Evolutionary conservation across 805 yeast genomes (phyloP).

Genomic region (Saturnispora besseyi): DNA sequence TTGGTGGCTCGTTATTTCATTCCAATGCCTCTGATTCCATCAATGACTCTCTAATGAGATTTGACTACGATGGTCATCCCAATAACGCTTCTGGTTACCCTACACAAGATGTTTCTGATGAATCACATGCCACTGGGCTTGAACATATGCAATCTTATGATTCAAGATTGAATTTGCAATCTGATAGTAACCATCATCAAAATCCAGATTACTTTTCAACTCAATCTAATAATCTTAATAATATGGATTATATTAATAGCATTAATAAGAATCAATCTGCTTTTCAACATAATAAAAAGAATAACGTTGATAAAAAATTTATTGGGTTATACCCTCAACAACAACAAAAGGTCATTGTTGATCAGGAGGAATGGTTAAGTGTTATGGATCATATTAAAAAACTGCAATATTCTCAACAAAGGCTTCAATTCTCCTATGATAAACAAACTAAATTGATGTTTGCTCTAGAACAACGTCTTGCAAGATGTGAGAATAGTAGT

Average conservation of each 20-base stretch:
- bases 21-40: not conserved
- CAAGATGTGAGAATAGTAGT: constrained; percentile 18
- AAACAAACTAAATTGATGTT: constrained; percentile 18
- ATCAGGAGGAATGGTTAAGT: constrained; percentile 1
- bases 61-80: constrained; percentile 3
- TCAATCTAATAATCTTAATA: not conserved
- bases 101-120: not conserved
- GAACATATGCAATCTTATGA: not conserved
- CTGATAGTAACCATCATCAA: not conserved
- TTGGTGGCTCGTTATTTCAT: not conserved
- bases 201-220: not conserved
- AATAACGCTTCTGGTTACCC: not conserved
- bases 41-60: constrained; percentile 2
- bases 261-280: not conserved
- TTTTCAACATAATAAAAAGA: not conserved
- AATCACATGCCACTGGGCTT: not conserved
- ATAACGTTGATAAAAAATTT: not conserved
- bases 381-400: not conserved
- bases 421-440: constrained; percentile 9
- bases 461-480: constrained; percentile 23
- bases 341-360: not conserved
- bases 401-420: constrained; percentile 8
- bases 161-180: not conserved
- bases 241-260: not conserved
- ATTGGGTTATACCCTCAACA: not conserved